Evolutionary conservation across 257 asterid species (phyloP).

Genomic region (Przewalskia tangutica): DNA sequence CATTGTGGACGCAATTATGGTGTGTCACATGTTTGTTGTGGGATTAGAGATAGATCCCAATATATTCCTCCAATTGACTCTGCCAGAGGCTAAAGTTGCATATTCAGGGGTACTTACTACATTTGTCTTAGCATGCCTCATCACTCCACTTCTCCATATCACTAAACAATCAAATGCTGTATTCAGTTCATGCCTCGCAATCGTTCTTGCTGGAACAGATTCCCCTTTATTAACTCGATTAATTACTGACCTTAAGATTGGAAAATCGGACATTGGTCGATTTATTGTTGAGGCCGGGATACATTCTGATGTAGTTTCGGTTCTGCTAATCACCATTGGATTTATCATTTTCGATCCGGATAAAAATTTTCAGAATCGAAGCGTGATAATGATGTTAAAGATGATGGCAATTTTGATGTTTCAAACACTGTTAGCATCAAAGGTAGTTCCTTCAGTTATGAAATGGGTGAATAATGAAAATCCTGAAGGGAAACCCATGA

Average conservation of each 20-base stretch:
- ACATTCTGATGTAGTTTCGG: conserved; percentile 54
- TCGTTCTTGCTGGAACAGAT: conserved; percentile 58
- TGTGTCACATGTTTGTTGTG: conserved; percentile 78
- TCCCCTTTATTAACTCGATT: conserved; percentile 55
- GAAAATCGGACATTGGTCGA: conserved; percentile 81
- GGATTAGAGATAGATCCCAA: conserved; percentile 83
- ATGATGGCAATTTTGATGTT: conserved; percentile 35
- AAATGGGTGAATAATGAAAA: conserved; percentile 87
- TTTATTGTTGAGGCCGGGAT: conserved; percentile 71
- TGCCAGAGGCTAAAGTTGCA: conserved; percentile 73
- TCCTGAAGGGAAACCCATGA: conserved; percentile 89
- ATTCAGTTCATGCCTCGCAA: conserved; percentile 54
- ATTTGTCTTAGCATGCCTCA: conserved; percentile 41
- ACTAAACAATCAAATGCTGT: conserved; percentile 23
- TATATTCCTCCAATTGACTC: conserved; percentile 51
- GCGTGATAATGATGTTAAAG: neutral
- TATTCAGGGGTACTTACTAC: conserved; percentile 54
- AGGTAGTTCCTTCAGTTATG: conserved; percentile 54
- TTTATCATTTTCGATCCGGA: conserved; percentile 50
- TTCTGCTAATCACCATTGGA: conserved; percentile 50
- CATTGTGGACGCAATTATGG: conserved; percentile 78
- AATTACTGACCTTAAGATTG: conserved; percentile 78
- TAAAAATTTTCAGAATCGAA: conserved; percentile 20
- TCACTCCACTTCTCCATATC: conserved; percentile 39
- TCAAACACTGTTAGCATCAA: conserved; percentile 45